phyloP scores from a whole-genome alignment of 1,139 yeast species.

The Suhomyces chickasaworum region DNA sequence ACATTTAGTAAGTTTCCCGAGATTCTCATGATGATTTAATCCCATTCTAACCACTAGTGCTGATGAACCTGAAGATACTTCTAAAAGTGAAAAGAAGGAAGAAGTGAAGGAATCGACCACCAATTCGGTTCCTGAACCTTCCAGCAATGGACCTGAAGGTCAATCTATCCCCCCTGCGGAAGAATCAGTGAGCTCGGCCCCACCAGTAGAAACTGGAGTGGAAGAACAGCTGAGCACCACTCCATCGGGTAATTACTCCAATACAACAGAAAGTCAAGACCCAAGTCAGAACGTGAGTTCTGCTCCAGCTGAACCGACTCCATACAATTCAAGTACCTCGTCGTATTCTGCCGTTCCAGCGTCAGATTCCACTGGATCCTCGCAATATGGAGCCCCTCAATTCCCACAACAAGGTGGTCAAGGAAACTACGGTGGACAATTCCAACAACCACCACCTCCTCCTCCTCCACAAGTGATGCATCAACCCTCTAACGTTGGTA shows the following conservation, averaged over 20 bases:
- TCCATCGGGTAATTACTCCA: background rate
- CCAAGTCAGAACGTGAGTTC: background rate
- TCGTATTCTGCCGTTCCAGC: background rate
- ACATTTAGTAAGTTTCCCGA: constrained; percentile 52
- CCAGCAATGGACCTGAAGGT: background rate
- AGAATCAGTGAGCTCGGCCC: background rate
- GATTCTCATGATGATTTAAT: constrained; percentile 4
- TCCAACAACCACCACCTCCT: constrained; percentile 7
- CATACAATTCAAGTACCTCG: background rate
- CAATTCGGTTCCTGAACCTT: constrained; percentile 15
- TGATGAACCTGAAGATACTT: constrained; percentile 17
- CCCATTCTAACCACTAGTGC: constrained; percentile 18
- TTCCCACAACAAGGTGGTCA: constrained; percentile 1
- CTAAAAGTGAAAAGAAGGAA: constrained; percentile 11
- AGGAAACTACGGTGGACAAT: constrained; percentile 1
- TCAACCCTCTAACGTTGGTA: constrained; percentile 44
- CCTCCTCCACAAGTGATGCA: constrained; percentile 14
- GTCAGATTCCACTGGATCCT: background rate
- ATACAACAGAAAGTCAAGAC: background rate
- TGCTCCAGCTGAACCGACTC: background rate
- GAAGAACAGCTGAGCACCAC: background rate
- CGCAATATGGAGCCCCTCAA: constrained; percentile 6
- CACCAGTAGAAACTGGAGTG: background rate
- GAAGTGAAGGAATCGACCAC: background rate
- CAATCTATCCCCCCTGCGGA: background rate